Evolutionary conservation across 2,329 filamentous ascomycete species (phyloP), one percentile per base, ranked within the genome.

Genomic region (Didymella pinodella): DNA sequence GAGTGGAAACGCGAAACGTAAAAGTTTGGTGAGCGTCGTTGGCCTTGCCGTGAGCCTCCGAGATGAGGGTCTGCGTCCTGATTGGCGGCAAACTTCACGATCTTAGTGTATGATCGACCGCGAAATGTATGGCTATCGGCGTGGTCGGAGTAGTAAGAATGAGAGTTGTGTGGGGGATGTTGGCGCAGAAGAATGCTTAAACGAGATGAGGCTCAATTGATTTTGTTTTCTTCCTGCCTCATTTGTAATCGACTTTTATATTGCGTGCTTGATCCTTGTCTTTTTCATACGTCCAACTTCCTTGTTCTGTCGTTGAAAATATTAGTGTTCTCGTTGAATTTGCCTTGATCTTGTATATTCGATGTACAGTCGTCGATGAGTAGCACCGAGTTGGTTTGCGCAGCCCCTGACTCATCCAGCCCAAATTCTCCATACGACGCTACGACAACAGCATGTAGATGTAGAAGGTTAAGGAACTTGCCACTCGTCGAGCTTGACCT

Each of bases 181-280:
- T 20, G 29, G 20, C 20, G 38, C 20, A 11, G 11, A 48, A n/a
- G 14, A 10, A 3, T 20, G 38, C 34, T 46, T 55, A 55, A 55
- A 55, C 52, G 52, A 55, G 38, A 55, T 44, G 45, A 55, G 52
- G 45, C 38, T 36, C 45, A 29, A 32, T 53, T 25, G 25, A 11
- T 45, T 45, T 46, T 38, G 14, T 43, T 8, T 18, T 4, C 29
- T 38, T 48, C 49, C 50, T 49, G 28, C 45, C 47, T 34, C 28
- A 59, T 59, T 59, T 59, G 56, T 59, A 59, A 59, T 59, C 56
- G 41, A 50, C 28, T 14, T 28, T 46, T 7, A 10, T 14, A 48
- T 59, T 50, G 46, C 56, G 56, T 54, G 56, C 41, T 54, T 34
- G 1, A 54, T 50, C 56, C 56, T 44, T 54, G 56, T 31, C 22